Base-by-base conservation (phyloP, 305 asterid species). In the Striga hermonthica region DNA sequence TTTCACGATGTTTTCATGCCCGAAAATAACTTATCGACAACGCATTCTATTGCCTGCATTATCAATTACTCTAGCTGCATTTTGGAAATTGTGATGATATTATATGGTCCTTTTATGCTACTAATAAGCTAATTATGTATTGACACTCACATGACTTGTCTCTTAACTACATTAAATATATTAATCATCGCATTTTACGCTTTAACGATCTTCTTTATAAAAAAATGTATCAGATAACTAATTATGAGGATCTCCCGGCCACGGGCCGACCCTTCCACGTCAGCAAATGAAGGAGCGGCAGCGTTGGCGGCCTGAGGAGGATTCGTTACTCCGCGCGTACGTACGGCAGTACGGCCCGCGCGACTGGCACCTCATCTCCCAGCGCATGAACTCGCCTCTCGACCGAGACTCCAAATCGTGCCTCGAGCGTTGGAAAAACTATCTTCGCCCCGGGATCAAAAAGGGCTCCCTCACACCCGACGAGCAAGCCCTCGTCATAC, bases 361-460 rank as follows among this genome's bases (percentile, higher is more conserved):
- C 54, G 54, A 47, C 31, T 86, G 96, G 96, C 79, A 82, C 70
- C 94, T 86, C 58, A 75, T 91, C 55, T 79, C 90, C 1, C 91
- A 82, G 12, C 79, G 86, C 13, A 86, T 82, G 95, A 82, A 82
- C 1, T 68, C 50, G 8, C 56, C 86, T 22, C 84, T 88, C 3
- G 86, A 91, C 47, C 39, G 95, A 11, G 98, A 91, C 67, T 90
- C 91, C 6, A 86, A 91, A 58, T 84, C 92, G 9, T 90, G 89
- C 60, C 81, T 84, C 45, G 95, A 86, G 72, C 84, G 90, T 2
- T 86, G 95, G 92, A 87, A 90, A 59, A 90, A 90, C 49, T 90
- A 86, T 52, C 89, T 90, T 64, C 87, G 87, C 58, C 95, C 95
- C 0, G 92, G 90, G 0, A 87, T 86, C 9, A 90, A 83, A 65